These are phyloP conservation scores for Calonectria crousiana DNA, from an alignment of 2,329 filamentous ascomycete genomes.

Conservation along the genomic window DNA sequence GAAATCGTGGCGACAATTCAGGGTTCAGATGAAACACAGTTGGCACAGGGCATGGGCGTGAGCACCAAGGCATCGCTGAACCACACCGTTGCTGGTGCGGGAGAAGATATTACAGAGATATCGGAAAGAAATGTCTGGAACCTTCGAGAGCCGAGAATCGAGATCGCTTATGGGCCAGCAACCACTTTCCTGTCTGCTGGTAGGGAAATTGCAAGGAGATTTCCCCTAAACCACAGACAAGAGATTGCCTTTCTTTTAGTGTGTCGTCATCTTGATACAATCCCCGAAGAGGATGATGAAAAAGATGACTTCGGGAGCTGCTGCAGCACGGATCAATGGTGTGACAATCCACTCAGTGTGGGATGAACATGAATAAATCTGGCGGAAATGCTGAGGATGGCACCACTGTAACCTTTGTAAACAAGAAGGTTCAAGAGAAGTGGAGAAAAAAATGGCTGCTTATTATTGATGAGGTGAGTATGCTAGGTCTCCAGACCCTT, in stretches of 20 bases:
- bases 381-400: neutral
- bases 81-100: neutral
- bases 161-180: neutral
- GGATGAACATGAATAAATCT: neutral
- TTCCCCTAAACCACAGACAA: slow-evolving; percentile 2
- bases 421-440: neutral
- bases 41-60: neutral
- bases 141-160: neutral
- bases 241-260: slow-evolving; percentile 11
- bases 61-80: neutral
- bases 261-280: neutral
- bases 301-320: neutral
- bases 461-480: neutral
- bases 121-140: neutral
- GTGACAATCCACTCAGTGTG: neutral
- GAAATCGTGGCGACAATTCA: neutral
- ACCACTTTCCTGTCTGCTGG: neutral
- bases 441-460: neutral
- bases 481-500: neutral
- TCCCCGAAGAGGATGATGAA: neutral
- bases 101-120: neutral
- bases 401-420: neutral
- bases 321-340: neutral
- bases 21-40: neutral
- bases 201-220: neutral